Evolutionary conservation across 2,329 filamentous ascomycete species (phyloP).

Genomic region (Venturiaceae sp.): DNA sequence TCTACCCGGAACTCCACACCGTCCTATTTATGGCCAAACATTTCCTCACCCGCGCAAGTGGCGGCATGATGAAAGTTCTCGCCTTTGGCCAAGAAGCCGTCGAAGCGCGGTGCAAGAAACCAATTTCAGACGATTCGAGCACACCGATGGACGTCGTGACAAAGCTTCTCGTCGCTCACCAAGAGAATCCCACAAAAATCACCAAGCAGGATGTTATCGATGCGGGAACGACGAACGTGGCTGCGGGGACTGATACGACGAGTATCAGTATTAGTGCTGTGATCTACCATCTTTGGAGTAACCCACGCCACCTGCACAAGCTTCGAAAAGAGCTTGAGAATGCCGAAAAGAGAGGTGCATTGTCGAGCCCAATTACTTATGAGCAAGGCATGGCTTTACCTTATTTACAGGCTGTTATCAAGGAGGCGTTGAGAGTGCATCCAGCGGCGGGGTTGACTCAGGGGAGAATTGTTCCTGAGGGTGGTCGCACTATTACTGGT

Average conservation of each 20-base stretch:
- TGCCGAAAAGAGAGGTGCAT: slow-evolving; percentile 9
- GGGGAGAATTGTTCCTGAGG: slow-evolving; percentile 37
- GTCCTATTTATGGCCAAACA: slow-evolving; percentile 22
- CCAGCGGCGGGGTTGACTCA: slow-evolving; percentile 39
- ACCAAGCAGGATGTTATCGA: slow-evolving; percentile 25
- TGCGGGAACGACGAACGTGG: slow-evolving; percentile 23
- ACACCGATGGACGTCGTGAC: slow-evolving; percentile 27
- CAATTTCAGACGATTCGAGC: neutral
- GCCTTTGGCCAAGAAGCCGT: neutral
- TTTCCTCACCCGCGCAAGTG: slow-evolving; percentile 12
- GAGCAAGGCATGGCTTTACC: slow-evolving; percentile 33
- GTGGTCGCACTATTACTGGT: slow-evolving; percentile 32
- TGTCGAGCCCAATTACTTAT: slow-evolving; percentile 24
- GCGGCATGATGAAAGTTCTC: neutral
- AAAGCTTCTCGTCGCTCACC: slow-evolving; percentile 31
- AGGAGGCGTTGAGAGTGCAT: slow-evolving; percentile 37
- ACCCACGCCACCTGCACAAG: slow-evolving; percentile 16
- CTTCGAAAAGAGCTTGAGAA: slow-evolving; percentile 24
- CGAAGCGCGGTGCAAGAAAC: slow-evolving; percentile 13
- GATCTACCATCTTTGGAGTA: slow-evolving; percentile 34
- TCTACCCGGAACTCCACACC: slow-evolving; percentile 31
- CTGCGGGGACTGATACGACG: slow-evolving; percentile 36
- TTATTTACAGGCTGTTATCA: slow-evolving; percentile 45
- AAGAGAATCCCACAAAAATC: slow-evolving; percentile 32
- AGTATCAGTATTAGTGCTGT: slow-evolving; percentile 36